Evolutionary conservation across 2,329 filamentous ascomycete species (phyloP).

Genomic region (Aspergillus hortae): DNA sequence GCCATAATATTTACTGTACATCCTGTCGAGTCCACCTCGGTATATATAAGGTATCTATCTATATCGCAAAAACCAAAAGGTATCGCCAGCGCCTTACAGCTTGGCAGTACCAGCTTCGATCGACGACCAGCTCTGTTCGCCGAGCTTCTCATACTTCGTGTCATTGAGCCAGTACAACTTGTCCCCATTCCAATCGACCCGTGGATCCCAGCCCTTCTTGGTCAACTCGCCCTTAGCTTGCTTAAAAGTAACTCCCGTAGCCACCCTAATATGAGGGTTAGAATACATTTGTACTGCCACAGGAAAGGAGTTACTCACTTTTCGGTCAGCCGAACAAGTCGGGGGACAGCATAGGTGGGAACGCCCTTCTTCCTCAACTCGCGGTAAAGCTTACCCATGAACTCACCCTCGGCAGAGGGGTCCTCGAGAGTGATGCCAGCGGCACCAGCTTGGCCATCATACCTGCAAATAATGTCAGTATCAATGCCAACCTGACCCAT

Average conservation of each 20-base stretch:
- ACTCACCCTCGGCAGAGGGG: constrained; percentile 26
- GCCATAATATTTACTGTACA: background rate
- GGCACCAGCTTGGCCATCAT: constrained; percentile 49
- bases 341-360: constrained; percentile 45
- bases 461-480: constrained; percentile 24
- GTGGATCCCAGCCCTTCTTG: constrained; percentile 41
- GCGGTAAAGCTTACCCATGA: constrained; percentile 37
- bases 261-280: constrained; percentile 29
- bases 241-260: constrained; percentile 49
- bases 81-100: constrained; percentile 23
- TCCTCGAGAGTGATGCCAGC: constrained; percentile 44
- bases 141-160: constrained; percentile 37
- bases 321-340: constrained; percentile 45
- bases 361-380: constrained; percentile 43
- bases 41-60: background rate
- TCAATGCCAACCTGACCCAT: background rate
- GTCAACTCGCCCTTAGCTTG: constrained; percentile 45
- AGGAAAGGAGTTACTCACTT: constrained; percentile 34
- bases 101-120: constrained; percentile 46
- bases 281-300: background rate
- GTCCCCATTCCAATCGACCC: constrained; percentile 30
- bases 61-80: background rate
- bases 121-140: constrained; percentile 34
- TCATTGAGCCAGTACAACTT: constrained; percentile 45
- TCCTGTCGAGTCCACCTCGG: background rate